Evolutionary conservation across 2,329 filamentous ascomycete species (phyloP).

Genomic region (Pseudogymnoascus sp.): DNA sequence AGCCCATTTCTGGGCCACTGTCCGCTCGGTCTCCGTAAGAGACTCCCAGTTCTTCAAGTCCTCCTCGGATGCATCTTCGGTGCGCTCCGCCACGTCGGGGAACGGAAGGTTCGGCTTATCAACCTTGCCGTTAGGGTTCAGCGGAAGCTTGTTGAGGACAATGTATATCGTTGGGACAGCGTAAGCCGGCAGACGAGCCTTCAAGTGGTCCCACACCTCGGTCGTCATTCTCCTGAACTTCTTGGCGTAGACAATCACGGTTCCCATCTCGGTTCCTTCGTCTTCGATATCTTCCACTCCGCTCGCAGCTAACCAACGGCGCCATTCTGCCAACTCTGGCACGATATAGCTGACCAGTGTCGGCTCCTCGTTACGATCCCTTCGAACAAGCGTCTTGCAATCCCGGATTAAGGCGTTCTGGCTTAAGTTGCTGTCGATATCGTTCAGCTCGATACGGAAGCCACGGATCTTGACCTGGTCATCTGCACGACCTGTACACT

Average conservation of each 20-base stretch:
- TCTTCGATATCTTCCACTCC: conserved; percentile 47
- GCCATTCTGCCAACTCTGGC: conserved; percentile 69
- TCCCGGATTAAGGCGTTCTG: conserved; percentile 70
- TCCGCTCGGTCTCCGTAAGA: conserved; percentile 50
- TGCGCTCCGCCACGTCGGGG: conserved; percentile 50
- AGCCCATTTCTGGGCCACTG: conserved; percentile 65
- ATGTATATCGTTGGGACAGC: conserved; percentile 70
- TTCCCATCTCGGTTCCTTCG: conserved; percentile 31
- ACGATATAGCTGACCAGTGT: conserved; percentile 86
- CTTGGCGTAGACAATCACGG: conserved; percentile 32
- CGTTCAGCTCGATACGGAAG: conserved; percentile 88
- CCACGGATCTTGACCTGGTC: conserved; percentile 93
- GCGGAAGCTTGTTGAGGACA: conserved; percentile 59
- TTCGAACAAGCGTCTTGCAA: conserved; percentile 74
- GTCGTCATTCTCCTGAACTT: conserved; percentile 35
- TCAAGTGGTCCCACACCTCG: conserved; percentile 56
- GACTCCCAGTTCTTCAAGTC: conserved; percentile 35
- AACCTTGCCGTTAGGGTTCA: conserved; percentile 83
- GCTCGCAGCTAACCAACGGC: conserved; percentile 51
- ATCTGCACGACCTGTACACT: conserved; percentile 72
- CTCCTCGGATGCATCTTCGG: conserved; percentile 35
- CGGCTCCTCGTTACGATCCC: conserved; percentile 77
- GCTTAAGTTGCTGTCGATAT: conserved; percentile 79
- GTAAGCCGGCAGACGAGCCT: conserved; percentile 62
- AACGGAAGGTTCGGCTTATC: conserved; percentile 74